Base-by-base conservation (phyloP, 768 basidiomycete species). In the Suillus americanus region DNA sequence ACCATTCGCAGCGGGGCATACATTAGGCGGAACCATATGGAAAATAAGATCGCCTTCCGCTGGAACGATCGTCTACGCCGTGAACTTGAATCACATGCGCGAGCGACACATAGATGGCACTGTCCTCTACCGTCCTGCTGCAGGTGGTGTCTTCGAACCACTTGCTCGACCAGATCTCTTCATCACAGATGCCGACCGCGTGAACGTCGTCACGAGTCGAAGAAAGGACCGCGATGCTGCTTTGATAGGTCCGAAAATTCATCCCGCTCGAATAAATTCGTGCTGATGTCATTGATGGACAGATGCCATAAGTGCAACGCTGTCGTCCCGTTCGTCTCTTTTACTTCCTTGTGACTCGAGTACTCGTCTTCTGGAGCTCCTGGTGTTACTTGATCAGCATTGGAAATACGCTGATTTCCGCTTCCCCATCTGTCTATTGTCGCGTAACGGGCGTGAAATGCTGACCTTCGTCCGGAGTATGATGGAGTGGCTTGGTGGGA, bases 401-500 rank as follows among this genome's bases (percentile, higher is more conserved):
- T 99, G 97, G 97, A 90, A 90, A 64, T 99, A 88, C 75, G 91
- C 92, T 0, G 86, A 88, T 51, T 85, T 91, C 59, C 86, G 86
- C 74, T 92, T 84, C 75, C 97, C 97, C 0, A 92, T 99, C 41
- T 99, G 97, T 74, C 85, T 99, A n/a, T 84, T 99, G 45, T 92
- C 92, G 56, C 85, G 90, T 40, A 96, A 95, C 7, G 95, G 91
- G 3, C 86, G 89, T 66, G 97, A 99, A 77, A 97, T 97, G 90
- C 77, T 97, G 41, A 90, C 92, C 1, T 94, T 95, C 72, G 93
- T 97, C 33, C 81, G 95, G 64, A 96, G 93, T 81, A 91, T 99
- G 92, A 97, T 97, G 86, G 97, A 99, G 74, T 99, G 96, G 95
- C 87, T 99, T 67, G 97, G 97, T 12, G 97, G 97, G 1, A 95